A percentile compares a stretch with the other conserved stretches of the same genome.
Evolutionary conservation across 495 filamentous ascomycete species (phyloP).

Genomic region (Penicillium atrosanguineum): DNA sequence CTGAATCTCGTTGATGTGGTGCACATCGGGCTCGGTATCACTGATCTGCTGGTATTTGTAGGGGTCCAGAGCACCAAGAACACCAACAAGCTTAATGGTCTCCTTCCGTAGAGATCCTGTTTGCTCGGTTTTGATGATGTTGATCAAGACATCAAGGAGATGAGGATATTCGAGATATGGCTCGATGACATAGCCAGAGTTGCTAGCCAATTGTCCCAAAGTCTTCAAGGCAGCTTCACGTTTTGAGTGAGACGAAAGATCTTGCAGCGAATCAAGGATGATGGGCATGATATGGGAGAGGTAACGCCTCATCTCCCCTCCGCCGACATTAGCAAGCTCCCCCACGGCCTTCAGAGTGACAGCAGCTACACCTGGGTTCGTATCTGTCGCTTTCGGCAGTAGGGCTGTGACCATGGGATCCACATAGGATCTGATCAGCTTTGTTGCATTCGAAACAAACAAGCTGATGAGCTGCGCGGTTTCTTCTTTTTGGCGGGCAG

Average conservation of each 20-base stretch:
- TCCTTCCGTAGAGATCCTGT: conserved; percentile 83
- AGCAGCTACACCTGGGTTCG: conserved; percentile 80
- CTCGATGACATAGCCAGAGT: conserved; percentile 95
- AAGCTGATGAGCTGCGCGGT: conserved; percentile 90
- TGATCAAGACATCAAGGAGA: conserved; percentile 85
- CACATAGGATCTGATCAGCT: conserved; percentile 90
- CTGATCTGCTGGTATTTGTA: conserved; percentile 82
- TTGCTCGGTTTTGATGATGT: conserved; percentile 87
- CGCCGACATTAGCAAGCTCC: conserved; percentile 88
- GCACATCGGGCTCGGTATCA: conserved; percentile 47
- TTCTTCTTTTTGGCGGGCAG: conserved; percentile 89
- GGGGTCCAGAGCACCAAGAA: conserved; percentile 91
- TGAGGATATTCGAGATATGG: conserved; percentile 94
- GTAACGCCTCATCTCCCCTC: conserved; percentile 83
- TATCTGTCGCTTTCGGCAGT: conserved; percentile 80
- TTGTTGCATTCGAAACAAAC: conserved; percentile 85
- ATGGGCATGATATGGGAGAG: conserved; percentile 90
- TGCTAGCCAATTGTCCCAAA: conserved; percentile 87
- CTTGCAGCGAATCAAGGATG: conserved; percentile 88
- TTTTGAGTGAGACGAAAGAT: conserved; percentile 83
- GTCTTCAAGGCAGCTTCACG: conserved; percentile 88
- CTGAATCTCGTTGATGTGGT: conserved; percentile 55
- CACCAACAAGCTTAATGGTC: conserved; percentile 93
- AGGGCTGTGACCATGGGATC: conserved; percentile 90
- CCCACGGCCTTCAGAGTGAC: conserved; percentile 92